Conservation (phyloP, 805 yeast species). For the Candida tallmaniae region DNA sequence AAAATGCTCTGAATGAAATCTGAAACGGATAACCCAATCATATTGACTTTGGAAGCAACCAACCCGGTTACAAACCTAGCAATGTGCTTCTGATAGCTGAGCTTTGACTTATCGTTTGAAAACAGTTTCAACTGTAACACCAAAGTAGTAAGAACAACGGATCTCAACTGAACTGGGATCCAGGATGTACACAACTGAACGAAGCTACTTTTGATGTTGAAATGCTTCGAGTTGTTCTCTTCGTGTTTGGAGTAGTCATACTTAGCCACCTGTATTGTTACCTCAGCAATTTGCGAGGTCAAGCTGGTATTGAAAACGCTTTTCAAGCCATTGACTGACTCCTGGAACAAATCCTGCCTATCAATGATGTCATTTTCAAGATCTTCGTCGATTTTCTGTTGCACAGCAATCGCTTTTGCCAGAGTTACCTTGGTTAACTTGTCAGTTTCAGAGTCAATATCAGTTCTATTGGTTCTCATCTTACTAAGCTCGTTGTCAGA, state of each 20-base stretch:
- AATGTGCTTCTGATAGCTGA: conserved; percentile 30
- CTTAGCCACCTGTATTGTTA: conserved; percentile 50
- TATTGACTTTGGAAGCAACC: conserved; percentile 71
- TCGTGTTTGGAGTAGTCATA: conserved; percentile 20
- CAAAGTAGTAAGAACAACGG: conserved; percentile 51
- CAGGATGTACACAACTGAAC: conserved; percentile 66
- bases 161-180: conserved; percentile 77
- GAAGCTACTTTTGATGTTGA: conserved; percentile 51
- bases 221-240: neutral
- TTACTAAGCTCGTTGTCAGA: neutral
- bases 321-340: conserved; percentile 48
- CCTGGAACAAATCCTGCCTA: conserved; percentile 39
- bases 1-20: conserved; percentile 66
- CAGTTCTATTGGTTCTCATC: conserved; percentile 1
- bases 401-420: conserved; percentile 15
- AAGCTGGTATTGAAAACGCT: conserved; percentile 61
- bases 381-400: conserved; percentile 18
- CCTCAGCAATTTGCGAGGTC: conserved; percentile 53
- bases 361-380: conserved; percentile 34
- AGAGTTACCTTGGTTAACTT: conserved; percentile 25
- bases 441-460: conserved; percentile 22
- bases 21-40: conserved; percentile 82
- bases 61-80: conserved; percentile 51
- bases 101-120: conserved; percentile 14
- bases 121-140: conserved; percentile 23